Evolutionary conservation across 768 basidiomycete genomes (phyloP).

Genomic region (Hemileccinum impolitum): DNA sequence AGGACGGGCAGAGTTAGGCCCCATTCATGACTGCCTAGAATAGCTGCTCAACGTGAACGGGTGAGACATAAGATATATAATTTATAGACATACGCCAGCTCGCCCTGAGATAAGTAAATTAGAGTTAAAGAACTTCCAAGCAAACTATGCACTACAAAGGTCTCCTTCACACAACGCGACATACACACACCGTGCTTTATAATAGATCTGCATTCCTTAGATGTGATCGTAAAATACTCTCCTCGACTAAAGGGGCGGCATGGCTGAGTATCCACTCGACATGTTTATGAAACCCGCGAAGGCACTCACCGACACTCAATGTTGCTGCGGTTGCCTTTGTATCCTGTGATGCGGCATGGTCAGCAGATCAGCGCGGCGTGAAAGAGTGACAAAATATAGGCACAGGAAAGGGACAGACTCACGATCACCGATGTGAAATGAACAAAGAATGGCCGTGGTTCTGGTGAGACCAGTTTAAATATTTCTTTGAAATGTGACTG

Average conservation of each 20-base stretch:
- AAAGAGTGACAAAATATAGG: neutral
- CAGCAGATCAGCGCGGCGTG: slow-evolving; percentile 1
- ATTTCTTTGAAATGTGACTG: slow-evolving; percentile 80
- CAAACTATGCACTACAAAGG: neutral
- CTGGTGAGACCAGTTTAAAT: slow-evolving; percentile 56
- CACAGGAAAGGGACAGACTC: slow-evolving; percentile 29
- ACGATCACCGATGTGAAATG: slow-evolving; percentile 80
- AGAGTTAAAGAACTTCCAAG: too few species aligned
- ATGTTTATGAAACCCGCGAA: neutral
- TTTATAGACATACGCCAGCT: neutral
- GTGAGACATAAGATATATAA: too few species aligned
- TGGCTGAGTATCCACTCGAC: slow-evolving; percentile 5
- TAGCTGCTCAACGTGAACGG: neutral
- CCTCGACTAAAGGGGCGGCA: slow-evolving; percentile 48
- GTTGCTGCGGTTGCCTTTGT: slow-evolving; percentile 72
- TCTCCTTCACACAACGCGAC: neutral
- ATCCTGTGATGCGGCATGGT: slow-evolving; percentile 45
- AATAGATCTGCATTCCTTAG: slow-evolving; percentile 68
- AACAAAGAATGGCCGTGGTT: slow-evolving; percentile 63
- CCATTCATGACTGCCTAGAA: too few species aligned
- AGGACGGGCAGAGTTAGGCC: slow-evolving; percentile 14
- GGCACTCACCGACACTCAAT: slow-evolving; percentile 55
- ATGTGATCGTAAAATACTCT: slow-evolving; percentile 70
- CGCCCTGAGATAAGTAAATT: too few species aligned
- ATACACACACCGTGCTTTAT: slow-evolving; percentile 29